These are phyloP conservation scores for Neofusicoccum cordaticola DNA, from an alignment of 2,329 filamentous ascomycete genomes.

Conservation along the genomic window DNA sequence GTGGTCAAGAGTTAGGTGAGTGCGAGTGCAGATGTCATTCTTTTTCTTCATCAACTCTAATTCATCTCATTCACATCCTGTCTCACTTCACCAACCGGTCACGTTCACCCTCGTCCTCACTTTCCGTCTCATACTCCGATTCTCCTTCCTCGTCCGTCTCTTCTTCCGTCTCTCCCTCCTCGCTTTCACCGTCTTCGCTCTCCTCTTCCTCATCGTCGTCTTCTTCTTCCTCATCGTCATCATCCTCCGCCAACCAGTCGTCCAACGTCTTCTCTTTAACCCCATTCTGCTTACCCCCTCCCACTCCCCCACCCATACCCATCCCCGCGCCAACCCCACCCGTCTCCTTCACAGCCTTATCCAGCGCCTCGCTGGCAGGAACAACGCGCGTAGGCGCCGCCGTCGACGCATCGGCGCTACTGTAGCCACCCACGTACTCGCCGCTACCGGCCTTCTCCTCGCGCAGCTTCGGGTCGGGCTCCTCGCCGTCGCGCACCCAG, in stretches of 20 bases:
- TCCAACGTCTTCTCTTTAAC: constrained; percentile 76
- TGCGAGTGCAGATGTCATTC: neutral
- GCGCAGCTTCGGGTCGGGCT: constrained; percentile 73
- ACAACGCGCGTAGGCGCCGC: constrained; percentile 36
- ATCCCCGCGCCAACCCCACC: constrained; percentile 25
- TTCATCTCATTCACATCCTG: no score
- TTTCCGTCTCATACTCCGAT: constrained; percentile 52
- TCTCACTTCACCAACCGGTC: constrained; percentile 36
- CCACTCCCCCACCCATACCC: constrained; percentile 31
- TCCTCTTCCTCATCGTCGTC: constrained; percentile 43
- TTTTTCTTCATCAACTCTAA: neutral
- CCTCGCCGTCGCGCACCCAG: constrained; percentile 77
- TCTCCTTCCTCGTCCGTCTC: constrained; percentile 61
- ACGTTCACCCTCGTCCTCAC: constrained; percentile 30
- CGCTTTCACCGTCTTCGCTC: constrained; percentile 49
- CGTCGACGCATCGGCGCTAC: neutral
- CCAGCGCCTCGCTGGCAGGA: constrained; percentile 63
- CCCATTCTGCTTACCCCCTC: constrained; percentile 52
- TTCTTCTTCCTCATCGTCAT: constrained; percentile 55
- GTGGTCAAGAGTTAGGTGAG: neutral
- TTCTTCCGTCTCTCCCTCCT: constrained; percentile 44
- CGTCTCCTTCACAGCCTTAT: constrained; percentile 50
- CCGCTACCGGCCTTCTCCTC: constrained; percentile 50
- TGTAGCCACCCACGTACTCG: constrained; percentile 27
- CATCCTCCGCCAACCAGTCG: constrained; percentile 82